Conservation (phyloP, 352 stramenopile species). For the Phytophthora pinifolia region DNA sequence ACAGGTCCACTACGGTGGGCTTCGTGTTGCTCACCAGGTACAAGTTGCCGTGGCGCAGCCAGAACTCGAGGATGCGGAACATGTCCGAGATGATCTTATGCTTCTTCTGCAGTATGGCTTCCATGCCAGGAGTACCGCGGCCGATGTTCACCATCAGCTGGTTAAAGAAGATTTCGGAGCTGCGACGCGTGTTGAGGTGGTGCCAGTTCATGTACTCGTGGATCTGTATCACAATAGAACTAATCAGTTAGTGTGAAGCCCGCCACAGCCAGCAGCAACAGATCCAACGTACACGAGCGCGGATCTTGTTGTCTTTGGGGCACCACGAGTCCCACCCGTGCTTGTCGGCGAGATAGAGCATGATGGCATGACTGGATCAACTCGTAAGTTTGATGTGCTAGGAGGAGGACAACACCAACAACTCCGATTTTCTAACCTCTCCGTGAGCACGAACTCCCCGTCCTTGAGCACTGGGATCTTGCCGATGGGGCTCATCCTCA, state of each 20-base stretch:
- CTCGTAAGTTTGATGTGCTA: too few species aligned
- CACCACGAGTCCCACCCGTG: slow-evolving; percentile 66
- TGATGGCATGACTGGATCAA: slow-evolving; percentile 53
- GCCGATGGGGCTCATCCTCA: slow-evolving; percentile 58
- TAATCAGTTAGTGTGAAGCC: neutral
- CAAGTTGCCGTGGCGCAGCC: slow-evolving; percentile 56
- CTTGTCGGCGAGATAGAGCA: slow-evolving; percentile 73
- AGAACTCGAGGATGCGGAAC: slow-evolving; percentile 70
- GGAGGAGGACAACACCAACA: neutral
- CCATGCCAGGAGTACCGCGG: slow-evolving; percentile 41
- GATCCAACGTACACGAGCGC: slow-evolving; percentile 45
- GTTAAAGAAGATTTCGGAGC: slow-evolving; percentile 67
- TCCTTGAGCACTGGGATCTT: slow-evolving; percentile 75
- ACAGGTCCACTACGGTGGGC: slow-evolving; percentile 66
- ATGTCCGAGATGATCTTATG: slow-evolving; percentile 55
- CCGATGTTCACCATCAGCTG: slow-evolving; percentile 62
- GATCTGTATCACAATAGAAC: slow-evolving; percentile 36
- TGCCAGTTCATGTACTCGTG: slow-evolving; percentile 84
- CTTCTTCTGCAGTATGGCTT: slow-evolving; percentile 53
- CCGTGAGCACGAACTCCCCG: slow-evolving; percentile 62
- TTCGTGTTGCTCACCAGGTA: slow-evolving; percentile 61
- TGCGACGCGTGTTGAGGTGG: slow-evolving; percentile 65
- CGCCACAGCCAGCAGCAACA: neutral
- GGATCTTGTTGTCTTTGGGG: slow-evolving; percentile 57
- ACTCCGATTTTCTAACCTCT: slow-evolving; percentile 37